These are phyloP conservation scores for Pseudozyma flocculosa DNA, from an alignment of 1,284 basidiomycete genomes.

Conservation along the genomic window DNA sequence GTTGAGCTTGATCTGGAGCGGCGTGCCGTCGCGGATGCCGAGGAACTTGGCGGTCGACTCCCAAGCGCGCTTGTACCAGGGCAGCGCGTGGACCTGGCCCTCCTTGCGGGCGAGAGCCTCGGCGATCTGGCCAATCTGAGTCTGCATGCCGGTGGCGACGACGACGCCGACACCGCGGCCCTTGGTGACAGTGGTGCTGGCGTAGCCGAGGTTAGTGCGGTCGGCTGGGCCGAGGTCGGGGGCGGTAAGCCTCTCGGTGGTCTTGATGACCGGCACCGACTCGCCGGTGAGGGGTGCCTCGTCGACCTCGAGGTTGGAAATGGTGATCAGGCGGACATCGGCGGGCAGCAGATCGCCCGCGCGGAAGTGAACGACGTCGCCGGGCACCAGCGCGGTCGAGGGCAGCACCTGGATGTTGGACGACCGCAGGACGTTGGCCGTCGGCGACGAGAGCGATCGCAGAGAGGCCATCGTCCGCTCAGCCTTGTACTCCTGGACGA, in stretches of 20 bases:
- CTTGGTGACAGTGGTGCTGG: conserved; percentile 50
- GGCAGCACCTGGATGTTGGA: conserved; percentile 23
- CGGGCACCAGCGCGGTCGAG: conserved; percentile 49
- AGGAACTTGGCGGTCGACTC: conserved; percentile 48
- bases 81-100: background rate
- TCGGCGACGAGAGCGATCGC: conserved; percentile 47
- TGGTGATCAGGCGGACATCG: conserved; percentile 45
- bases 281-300: conserved; percentile 53
- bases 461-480: conserved; percentile 52
- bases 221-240: conserved; percentile 39
- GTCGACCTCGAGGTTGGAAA: conserved; percentile 49
- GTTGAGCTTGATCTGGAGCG: conserved; percentile 67
- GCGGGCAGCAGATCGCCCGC: conserved; percentile 48
- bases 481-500: conserved; percentile 51
- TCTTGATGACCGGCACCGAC: conserved; percentile 46
- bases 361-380: conserved; percentile 63
- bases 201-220: conserved; percentile 44
- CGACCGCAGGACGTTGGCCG: conserved; percentile 35
- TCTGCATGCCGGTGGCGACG: conserved; percentile 43
- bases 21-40: conserved; percentile 64
- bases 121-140: conserved; percentile 52
- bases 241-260: conserved; percentile 23
- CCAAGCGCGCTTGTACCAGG: conserved; percentile 39
- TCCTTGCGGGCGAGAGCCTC: conserved; percentile 35
- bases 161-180: conserved; percentile 47